Evolutionary conservation across 306 rosid species (phyloP), one percentile per base, ranked within the genome.

Genomic region (Vigna nakashimae): DNA sequence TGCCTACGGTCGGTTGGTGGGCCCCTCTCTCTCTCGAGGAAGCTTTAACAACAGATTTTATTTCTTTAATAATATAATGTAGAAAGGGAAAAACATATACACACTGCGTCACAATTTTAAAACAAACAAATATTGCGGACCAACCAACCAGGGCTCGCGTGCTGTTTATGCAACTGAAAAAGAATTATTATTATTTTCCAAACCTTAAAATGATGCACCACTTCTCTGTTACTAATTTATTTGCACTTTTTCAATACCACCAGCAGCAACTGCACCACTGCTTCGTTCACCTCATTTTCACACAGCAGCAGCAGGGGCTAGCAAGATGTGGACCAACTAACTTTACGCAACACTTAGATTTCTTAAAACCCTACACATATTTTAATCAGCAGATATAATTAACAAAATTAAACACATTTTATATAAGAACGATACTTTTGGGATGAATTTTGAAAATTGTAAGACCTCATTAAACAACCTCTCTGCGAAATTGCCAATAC

Each of bases 141-240:
- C 91, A 86, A 84, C 91, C 93, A 88, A 91, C 89, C 91, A 89
- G 84, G 86, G 84, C 12, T 70, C 91, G 97, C 97, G 92, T 88
- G 97, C 88, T 34, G 46, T 57, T 86, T 88, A 87, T 68, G 89
- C 88, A 82, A 78, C 71, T 56, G 78, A 64, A 80, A 72, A 75
- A 75, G 2, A 65, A 56, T 26, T 56, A 71, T 71, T 79, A 46
- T 62, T 78, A 40, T 76, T 80, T 73, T 65, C 38, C n/a, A 45
- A 85, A 79, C 82, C 86, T 84, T 75, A 62, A 82, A 71, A 79
- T 75, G 38, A 63, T 40, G 71, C 2, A 15, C 45, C 46, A 3
- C 57, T 76, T 69, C 56, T 32, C 60, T 22, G 72, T 60, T 3
- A 50, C 7, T 87, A 76, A 69, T 83, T 79, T 85, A 82, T 84